Evolutionary conservation across 208 protist genomes (phyloP).

Genomic region (Wallacemonas sp.): DNA sequence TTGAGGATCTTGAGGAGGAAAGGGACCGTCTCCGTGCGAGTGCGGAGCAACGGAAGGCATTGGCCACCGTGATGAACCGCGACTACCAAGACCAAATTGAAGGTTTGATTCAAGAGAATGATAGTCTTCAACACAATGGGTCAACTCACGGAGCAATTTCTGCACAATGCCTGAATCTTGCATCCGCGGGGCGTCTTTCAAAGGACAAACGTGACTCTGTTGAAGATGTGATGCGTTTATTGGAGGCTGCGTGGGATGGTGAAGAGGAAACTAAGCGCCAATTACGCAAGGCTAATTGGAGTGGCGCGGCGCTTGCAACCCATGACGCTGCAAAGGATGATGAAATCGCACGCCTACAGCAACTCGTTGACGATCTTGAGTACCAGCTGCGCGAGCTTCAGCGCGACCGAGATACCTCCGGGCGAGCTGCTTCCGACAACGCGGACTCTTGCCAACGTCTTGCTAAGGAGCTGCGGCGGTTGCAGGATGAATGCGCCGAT

Average conservation of each 20-base stretch:
- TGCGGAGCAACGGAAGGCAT: conserved; percentile 34
- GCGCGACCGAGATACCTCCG: conserved; percentile 15
- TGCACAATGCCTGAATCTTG: background rate
- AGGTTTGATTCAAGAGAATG: conserved; percentile 51
- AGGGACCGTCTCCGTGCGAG: conserved; percentile 20
- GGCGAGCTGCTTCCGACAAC: background rate
- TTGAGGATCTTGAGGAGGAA: conserved; percentile 34
- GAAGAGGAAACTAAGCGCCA: conserved; percentile 48
- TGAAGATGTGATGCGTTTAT: conserved; percentile 72
- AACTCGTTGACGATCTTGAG: conserved; percentile 37
- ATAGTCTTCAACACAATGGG: conserved; percentile 16
- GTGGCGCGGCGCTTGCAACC: conserved; percentile 28
- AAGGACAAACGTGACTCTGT: conserved; percentile 77
- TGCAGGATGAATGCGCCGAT: conserved; percentile 34
- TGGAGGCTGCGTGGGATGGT: conserved; percentile 66
- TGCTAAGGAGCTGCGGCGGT: conserved; percentile 23
- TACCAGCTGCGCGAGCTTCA: conserved; percentile 31
- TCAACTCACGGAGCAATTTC: background rate
- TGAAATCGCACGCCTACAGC: conserved; percentile 42
- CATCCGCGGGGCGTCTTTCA: conserved; percentile 35
- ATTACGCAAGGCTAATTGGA: conserved; percentile 26
- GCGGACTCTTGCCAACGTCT: background rate
- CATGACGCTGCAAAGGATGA: conserved; percentile 57
- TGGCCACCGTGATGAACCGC: conserved; percentile 12
- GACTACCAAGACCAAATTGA: conserved; percentile 45